These are phyloP conservation scores for Fraxinus excelsior DNA, from an alignment of 257 asterid species.

Conservation along the genomic window DNA sequence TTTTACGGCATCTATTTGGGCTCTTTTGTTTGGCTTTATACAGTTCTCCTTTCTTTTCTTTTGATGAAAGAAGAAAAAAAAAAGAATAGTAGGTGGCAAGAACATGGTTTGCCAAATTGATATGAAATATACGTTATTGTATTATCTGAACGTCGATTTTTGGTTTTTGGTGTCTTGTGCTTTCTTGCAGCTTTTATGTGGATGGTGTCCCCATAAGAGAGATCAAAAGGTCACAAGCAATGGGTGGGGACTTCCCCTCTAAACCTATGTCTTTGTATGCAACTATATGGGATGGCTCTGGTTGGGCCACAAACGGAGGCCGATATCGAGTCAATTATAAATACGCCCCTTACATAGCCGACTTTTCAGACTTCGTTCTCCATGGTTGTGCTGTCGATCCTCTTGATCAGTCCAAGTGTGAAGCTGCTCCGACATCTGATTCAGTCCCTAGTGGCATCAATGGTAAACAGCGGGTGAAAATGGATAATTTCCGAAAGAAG, in stretches of 20 bases:
- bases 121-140: constrained; percentile 9
- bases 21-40: constrained; percentile 17
- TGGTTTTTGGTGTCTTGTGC: constrained; percentile 25
- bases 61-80: neutral
- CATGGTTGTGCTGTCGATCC: constrained; percentile 80
- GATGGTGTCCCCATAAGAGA: constrained; percentile 83
- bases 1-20: constrained; percentile 9
- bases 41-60: constrained; percentile 9
- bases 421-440: constrained; percentile 22
- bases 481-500: constrained; percentile 60
- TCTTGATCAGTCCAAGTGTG: constrained; percentile 49
- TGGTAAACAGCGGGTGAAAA: constrained; percentile 38
- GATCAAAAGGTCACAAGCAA: constrained; percentile 57
- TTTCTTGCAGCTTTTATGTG: constrained; percentile 66
- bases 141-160: constrained; percentile 19
- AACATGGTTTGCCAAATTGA: constrained; percentile 8
- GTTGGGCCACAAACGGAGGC: constrained; percentile 91
- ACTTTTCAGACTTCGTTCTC: constrained; percentile 69
- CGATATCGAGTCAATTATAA: constrained; percentile 66
- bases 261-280: constrained; percentile 88
- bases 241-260: constrained; percentile 89
- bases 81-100: constrained; percentile 23
- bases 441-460: constrained; percentile 43
- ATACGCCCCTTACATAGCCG: constrained; percentile 67
- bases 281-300: constrained; percentile 91